phyloP scores from a whole-genome alignment of 1,284 basidiomycete genomes.

The Rhodotorula sp. region DNA sequence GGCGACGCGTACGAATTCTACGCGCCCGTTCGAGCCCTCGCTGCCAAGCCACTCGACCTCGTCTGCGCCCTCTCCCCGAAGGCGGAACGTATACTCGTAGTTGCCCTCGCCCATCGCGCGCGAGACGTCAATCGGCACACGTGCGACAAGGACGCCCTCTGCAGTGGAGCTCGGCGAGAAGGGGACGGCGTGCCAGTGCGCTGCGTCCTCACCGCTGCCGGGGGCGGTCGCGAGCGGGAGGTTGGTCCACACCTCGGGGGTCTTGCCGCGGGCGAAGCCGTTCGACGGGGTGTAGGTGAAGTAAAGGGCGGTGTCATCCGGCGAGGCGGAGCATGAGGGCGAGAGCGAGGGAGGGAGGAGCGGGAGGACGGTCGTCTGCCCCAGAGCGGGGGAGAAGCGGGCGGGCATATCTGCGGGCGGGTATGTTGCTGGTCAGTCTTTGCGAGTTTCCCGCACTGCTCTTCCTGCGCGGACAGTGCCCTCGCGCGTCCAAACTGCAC shows the following conservation, averaged over 20 bases:
- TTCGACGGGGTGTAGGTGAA: neutral
- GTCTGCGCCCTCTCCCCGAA: neutral
- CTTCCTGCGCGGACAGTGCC: no score
- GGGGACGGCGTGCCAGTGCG: constrained; percentile 28
- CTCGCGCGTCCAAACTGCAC: no score
- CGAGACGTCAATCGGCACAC: neutral
- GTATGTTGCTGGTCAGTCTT: no score
- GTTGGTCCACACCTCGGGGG: constrained; percentile 42
- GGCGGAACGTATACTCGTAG: constrained; percentile 40
- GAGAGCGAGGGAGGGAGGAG: neutral
- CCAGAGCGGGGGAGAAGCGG: constrained; percentile 4
- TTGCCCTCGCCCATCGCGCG: neutral
- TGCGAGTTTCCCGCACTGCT: neutral
- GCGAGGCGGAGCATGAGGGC: neutral
- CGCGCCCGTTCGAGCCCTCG: constrained; percentile 24
- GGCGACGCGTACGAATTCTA: constrained; percentile 5
- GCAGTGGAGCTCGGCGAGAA: constrained; percentile 3
- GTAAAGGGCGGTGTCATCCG: neutral
- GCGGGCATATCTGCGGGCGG: neutral
- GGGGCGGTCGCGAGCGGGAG: neutral
- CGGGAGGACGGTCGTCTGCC: constrained; percentile 6
- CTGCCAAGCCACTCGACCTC: constrained; percentile 34
- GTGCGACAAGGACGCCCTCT: neutral
- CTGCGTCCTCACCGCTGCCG: neutral
- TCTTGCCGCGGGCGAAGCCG: neutral